Evolutionary conservation across 257 asterid genomes (phyloP).

Genomic region (Sherardia arvensis): DNA sequence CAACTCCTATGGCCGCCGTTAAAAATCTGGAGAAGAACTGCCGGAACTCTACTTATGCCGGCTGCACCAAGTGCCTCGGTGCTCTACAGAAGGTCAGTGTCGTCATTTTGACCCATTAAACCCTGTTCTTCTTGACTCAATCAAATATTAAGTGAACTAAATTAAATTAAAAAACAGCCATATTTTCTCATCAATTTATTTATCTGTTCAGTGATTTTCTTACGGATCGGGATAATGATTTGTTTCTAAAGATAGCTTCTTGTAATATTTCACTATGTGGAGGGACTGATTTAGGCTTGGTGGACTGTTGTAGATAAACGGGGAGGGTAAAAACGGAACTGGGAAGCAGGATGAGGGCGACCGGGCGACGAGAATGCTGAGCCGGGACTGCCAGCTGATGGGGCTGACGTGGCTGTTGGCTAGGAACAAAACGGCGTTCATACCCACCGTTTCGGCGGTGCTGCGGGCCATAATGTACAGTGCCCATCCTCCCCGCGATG

Average conservation of each 20-base stretch:
- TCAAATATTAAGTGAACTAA: no score
- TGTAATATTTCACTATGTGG: no score
- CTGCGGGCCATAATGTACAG: slow-evolving; percentile 95
- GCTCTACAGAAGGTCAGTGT: slow-evolving; percentile 73
- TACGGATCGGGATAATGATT: no score
- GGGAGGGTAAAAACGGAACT: slow-evolving; percentile 62
- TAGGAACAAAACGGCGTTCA: slow-evolving; percentile 93
- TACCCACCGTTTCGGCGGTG: slow-evolving; percentile 98
- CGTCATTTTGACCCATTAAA: neutral
- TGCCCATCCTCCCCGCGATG: slow-evolving; percentile 69
- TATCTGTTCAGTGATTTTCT: no score
- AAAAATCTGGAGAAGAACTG: slow-evolving; percentile 70
- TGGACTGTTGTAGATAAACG: slow-evolving; percentile 38
- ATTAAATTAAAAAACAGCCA: no score
- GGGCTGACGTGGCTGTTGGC: slow-evolving; percentile 98
- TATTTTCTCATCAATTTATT: no score
- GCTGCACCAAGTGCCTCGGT: slow-evolving; percentile 82
- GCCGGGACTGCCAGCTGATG: slow-evolving; percentile 85
- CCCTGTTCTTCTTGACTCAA: no score
- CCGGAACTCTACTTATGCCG: slow-evolving; percentile 65
- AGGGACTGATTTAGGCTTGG: neutral
- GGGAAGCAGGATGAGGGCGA: slow-evolving; percentile 25
- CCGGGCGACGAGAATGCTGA: slow-evolving; percentile 64
- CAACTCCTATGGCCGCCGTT: slow-evolving; percentile 82
- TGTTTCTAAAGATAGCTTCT: no score